These are phyloP conservation scores for Pseudocercospora musae DNA, from an alignment of 2,329 filamentous ascomycete genomes.

Conservation along the genomic window DNA sequence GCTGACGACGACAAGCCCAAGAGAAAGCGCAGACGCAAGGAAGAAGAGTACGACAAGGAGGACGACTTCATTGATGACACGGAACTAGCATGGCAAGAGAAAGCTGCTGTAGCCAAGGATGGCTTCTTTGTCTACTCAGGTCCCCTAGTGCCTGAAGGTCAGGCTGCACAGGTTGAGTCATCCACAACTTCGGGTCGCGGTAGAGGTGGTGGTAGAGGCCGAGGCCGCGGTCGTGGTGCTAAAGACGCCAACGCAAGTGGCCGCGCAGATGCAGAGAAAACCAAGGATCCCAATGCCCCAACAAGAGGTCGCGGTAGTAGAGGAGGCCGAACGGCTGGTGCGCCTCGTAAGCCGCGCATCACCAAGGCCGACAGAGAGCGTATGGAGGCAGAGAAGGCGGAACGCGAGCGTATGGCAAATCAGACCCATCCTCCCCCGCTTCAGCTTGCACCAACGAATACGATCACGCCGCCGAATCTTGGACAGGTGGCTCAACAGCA, in stretches of 20 bases:
- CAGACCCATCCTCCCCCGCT: background rate
- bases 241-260: constrained; percentile 41
- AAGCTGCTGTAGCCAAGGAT: constrained; percentile 88
- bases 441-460: background rate
- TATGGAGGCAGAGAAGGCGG: constrained; percentile 76
- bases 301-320: constrained; percentile 48
- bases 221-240: constrained; percentile 53
- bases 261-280: constrained; percentile 31
- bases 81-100: constrained; percentile 91
- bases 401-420: constrained; percentile 58
- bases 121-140: constrained; percentile 98
- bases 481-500: background rate
- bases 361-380: constrained; percentile 82
- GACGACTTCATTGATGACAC: constrained; percentile 81
- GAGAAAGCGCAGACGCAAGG: constrained; percentile 70
- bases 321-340: constrained; percentile 69
- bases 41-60: constrained; percentile 64
- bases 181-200: constrained; percentile 25
- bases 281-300: constrained; percentile 20
- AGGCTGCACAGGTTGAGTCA: constrained; percentile 50
- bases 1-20: constrained; percentile 71
- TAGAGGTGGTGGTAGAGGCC: constrained; percentile 47
- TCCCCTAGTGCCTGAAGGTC: constrained; percentile 79
- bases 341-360: constrained; percentile 75
- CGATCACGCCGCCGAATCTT: background rate